Base-by-base conservation (phyloP, 2,329 filamentous ascomycete genomes). In the Ceratocystis variospora region DNA sequence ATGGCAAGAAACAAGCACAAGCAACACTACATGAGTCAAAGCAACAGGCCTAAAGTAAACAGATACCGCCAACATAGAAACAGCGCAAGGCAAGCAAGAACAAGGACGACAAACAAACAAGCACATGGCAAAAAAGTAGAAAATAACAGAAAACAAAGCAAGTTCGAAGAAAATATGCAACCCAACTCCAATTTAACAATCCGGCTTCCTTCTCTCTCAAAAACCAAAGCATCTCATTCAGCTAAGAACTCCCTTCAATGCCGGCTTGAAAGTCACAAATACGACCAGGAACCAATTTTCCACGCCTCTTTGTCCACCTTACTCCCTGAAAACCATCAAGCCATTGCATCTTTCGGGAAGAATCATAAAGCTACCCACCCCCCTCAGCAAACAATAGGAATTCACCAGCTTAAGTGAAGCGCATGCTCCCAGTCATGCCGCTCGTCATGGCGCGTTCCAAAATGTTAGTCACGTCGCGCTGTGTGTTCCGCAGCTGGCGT, bases 391-490 rank as follows among this genome's bases (percentile, higher is more conserved):
- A 6, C 17, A 17, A 59, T 59, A 4, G 12, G 12, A 8, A 5
- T n/a, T n/a, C n/a, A 41, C 6, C 17, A 33, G 25, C 66, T 76
- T 72, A 81, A 71, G 76, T 74, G 72, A 80, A 81, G 62, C 79
- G 76, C 68, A 81, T 70, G 69, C 75, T 78, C 55, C 74, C 75
- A 12, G 75, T 73, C 3, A 77, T 75, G n/a, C 75, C 73, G 50
- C 57, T 61, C 37, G 61, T 46, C 62, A 63, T 7, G n/a, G 55
- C 45, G n/a, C 77, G 73, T 71, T 79, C 77, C 22, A 77, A 73
- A 62, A 81, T 68, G 5, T 75, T 76, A 3, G 78, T 76, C 10
- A 81, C 77, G 22, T 79, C 75, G 63, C 79, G 74, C 70, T 75
- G 75, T 61, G 79, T 69, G 31, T 76, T 74, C 71, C 75, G 77